Evolutionary conservation across 2,329 filamentous ascomycete species (phyloP).

Genomic region (Pochonia chlamydosporia): DNA sequence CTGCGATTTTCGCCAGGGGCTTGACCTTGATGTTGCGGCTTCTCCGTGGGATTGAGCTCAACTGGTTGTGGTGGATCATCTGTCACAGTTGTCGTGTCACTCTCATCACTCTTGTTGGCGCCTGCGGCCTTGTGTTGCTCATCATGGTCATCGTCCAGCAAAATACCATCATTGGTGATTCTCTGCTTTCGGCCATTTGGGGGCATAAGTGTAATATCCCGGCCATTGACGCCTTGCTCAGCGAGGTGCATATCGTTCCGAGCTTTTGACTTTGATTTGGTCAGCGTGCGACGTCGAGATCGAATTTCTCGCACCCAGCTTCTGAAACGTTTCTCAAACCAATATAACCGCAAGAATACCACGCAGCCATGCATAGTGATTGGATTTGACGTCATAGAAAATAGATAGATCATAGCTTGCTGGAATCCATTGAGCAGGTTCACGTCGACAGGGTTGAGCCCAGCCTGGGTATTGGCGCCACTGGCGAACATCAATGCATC

Average conservation of each 20-base stretch:
- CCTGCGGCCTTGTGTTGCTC: slow-evolving; percentile 17
- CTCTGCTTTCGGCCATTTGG: slow-evolving; percentile 46
- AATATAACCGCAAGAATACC: slow-evolving; percentile 89
- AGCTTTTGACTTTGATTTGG: slow-evolving; percentile 52
- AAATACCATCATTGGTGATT: slow-evolving; percentile 55
- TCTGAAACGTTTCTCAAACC: slow-evolving; percentile 97
- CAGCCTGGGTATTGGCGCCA: slow-evolving; percentile 85
- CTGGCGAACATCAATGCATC: slow-evolving; percentile 86
- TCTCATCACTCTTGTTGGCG: slow-evolving; percentile 30
- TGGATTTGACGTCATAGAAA: slow-evolving; percentile 71
- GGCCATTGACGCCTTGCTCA: slow-evolving; percentile 59
- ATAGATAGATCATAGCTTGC: slow-evolving; percentile 66
- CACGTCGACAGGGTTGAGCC: slow-evolving; percentile 74
- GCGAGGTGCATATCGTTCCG: slow-evolving; percentile 37
- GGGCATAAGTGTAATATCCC: slow-evolving; percentile 62
- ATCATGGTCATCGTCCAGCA: slow-evolving; percentile 37
- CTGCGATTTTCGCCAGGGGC: not conserved
- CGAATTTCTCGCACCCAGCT: slow-evolving; percentile 71
- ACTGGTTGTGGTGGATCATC: slow-evolving; percentile 13
- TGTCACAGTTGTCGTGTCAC: slow-evolving; percentile 24
- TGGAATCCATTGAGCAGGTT: slow-evolving; percentile 66
- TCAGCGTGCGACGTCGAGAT: slow-evolving; percentile 56
- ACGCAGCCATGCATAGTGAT: slow-evolving; percentile 81
- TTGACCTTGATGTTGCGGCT: not conserved
- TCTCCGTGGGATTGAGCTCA: slow-evolving; percentile 6